Evolutionary conservation across 2,329 filamentous ascomycete genomes (phyloP).

Genomic region (Ascochyta rabiei): DNA sequence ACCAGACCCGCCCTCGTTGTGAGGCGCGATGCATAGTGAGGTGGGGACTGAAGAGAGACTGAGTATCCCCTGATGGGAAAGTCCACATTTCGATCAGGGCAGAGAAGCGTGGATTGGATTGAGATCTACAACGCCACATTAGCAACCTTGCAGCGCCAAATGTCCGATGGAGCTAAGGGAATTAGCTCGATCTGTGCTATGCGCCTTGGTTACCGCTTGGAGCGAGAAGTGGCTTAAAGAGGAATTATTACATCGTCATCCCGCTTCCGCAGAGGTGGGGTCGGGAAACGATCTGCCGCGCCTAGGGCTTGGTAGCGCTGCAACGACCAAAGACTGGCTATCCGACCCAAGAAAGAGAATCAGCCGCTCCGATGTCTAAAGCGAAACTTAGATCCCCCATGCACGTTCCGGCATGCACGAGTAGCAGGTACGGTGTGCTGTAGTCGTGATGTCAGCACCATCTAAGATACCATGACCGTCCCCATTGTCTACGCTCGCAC

Average conservation of each 20-base stretch:
- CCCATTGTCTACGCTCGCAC: no score
- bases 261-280: not conserved
- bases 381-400: not conserved
- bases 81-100: conserved; percentile 3
- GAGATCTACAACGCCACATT: conserved; percentile 4
- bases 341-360: not conserved
- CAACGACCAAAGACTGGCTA: not conserved
- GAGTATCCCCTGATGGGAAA: not conserved
- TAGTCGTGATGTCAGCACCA: not conserved
- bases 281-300: not conserved
- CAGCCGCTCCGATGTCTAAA: not conserved
- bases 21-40: not conserved
- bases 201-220: not conserved
- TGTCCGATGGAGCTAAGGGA: not conserved
- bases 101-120: not conserved
- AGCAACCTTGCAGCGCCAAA: not conserved
- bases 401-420: not conserved
- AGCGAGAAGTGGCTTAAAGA: conserved; percentile 1
- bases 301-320: not conserved
- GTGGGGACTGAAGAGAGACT: not conserved
- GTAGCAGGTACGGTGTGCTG: not conserved
- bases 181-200: not conserved
- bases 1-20: not conserved
- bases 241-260: conserved; percentile 3
- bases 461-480: not conserved